phyloP scores from a whole-genome alignment of 768 basidiomycete genomes.

The Leccinellum luteum region DNA sequence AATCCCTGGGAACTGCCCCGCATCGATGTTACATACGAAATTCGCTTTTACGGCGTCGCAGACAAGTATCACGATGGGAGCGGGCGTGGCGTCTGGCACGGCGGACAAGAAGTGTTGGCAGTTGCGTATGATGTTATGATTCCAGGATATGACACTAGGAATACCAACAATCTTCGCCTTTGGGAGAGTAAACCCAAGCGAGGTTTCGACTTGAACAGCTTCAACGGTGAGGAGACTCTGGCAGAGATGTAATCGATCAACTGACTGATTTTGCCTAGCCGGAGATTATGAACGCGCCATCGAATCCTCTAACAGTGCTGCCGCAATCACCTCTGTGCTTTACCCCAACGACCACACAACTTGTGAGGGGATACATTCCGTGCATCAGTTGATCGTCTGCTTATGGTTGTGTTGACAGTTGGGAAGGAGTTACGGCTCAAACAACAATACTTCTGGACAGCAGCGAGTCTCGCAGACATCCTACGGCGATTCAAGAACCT shows the following conservation, averaged over 20 bases:
- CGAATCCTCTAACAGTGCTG: slow-evolving; percentile 84
- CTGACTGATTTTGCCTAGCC: slow-evolving; percentile 42
- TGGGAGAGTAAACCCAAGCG: slow-evolving; percentile 87
- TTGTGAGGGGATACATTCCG: slow-evolving; percentile 35
- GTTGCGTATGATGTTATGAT: slow-evolving; percentile 95
- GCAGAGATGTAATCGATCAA: background rate
- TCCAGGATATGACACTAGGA: slow-evolving; percentile 76
- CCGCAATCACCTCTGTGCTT: slow-evolving; percentile 90
- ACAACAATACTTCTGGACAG: slow-evolving; percentile 97
- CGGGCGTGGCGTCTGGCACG: slow-evolving; percentile 70
- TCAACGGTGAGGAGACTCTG: slow-evolving; percentile 64
- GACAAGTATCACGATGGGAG: slow-evolving; percentile 61
- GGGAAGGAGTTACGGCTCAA: slow-evolving; percentile 89
- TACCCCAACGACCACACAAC: slow-evolving; percentile 94
- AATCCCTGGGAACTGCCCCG: slow-evolving; percentile 90
- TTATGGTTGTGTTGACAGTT: slow-evolving; percentile 39
- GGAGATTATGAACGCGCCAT: slow-evolving; percentile 93
- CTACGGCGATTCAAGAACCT: slow-evolving; percentile 90
- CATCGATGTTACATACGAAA: slow-evolving; percentile 78
- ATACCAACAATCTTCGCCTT: slow-evolving; percentile 84
- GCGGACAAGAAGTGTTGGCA: slow-evolving; percentile 92
- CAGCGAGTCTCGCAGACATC: slow-evolving; percentile 86
- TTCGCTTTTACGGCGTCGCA: slow-evolving; percentile 87
- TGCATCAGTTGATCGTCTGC: background rate
- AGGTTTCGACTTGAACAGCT: slow-evolving; percentile 91